A percentile compares a stretch with the other conserved stretches of the same genome.
phyloP scores from a whole-genome alignment of 2,329 filamentous ascomycete species.

The Teratosphaeria viscida region DNA sequence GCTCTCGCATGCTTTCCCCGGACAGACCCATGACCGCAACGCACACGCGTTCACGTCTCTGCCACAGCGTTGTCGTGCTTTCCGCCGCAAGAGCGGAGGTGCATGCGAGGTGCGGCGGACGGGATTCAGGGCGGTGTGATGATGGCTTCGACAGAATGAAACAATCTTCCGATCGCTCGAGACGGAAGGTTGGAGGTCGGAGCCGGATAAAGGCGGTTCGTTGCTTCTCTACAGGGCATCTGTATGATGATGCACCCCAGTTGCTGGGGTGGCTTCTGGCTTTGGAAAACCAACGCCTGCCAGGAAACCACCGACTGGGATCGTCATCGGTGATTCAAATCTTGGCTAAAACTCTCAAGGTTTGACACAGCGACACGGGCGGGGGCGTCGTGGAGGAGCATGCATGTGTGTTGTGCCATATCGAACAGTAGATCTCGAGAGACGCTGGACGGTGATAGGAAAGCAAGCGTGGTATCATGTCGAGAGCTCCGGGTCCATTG shows the following conservation, averaged over 20 bases:
- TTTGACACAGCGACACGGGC: background rate
- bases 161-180: background rate
- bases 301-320: background rate
- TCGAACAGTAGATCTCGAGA: background rate
- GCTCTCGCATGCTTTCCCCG: background rate
- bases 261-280: background rate
- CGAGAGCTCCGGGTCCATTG: background rate
- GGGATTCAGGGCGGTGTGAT: background rate
- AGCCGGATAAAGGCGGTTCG: background rate
- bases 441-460: background rate
- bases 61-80: background rate
- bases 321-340: background rate
- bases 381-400: background rate
- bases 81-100: background rate
- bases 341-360: background rate
- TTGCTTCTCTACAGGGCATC: background rate
- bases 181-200: background rate
- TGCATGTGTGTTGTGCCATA: background rate
- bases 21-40: background rate
- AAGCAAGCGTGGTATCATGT: background rate
- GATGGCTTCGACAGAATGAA: background rate
- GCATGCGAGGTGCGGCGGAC: background rate
- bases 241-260: too few relatives aligned
- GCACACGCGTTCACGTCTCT: background rate
- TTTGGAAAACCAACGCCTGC: background rate